Conservation (phyloP, 2,329 filamentous ascomycete species). For the Emmonsia crescens region DNA sequence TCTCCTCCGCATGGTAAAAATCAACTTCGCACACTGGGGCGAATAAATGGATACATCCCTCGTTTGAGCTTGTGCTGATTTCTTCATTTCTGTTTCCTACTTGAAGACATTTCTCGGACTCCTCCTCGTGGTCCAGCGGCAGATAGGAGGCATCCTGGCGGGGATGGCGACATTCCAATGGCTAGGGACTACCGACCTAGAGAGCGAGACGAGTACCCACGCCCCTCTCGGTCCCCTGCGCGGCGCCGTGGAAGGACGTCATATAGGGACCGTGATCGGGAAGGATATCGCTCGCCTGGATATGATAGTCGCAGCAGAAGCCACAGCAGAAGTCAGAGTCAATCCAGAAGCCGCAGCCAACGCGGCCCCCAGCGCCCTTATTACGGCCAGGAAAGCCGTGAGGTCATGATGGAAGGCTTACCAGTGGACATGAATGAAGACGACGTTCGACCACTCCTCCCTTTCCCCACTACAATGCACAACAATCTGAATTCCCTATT, state of each 20-base stretch:
- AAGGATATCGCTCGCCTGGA: slow-evolving; percentile 34
- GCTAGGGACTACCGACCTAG: slow-evolving; percentile 23
- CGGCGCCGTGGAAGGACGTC: slow-evolving; percentile 26
- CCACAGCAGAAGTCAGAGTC: slow-evolving; percentile 21
- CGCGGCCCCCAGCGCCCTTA: slow-evolving; percentile 29
- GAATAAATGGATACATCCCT: slow-evolving; percentile 14
- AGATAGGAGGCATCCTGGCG: slow-evolving; percentile 23
- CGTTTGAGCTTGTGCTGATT: slow-evolving; percentile 29
- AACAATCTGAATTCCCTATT: slow-evolving; percentile 3
- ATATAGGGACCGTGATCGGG: slow-evolving; percentile 38
- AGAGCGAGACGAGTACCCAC: slow-evolving; percentile 27
- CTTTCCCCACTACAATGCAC: slow-evolving; percentile 11
- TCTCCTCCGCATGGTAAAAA: slow-evolving; percentile 37
- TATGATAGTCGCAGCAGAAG: slow-evolving; percentile 29
- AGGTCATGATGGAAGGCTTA: slow-evolving; percentile 42
- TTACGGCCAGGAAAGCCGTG: slow-evolving; percentile 36
- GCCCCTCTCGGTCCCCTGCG: slow-evolving; percentile 25
- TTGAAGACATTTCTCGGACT: slow-evolving; percentile 29
- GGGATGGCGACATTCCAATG: slow-evolving; percentile 23
- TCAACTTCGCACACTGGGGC: slow-evolving; percentile 16
- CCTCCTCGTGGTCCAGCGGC: slow-evolving; percentile 27
- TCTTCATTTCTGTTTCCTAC: slow-evolving; percentile 14
- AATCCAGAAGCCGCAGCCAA: slow-evolving; percentile 22
- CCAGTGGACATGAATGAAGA: slow-evolving; percentile 41
- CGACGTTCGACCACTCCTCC: slow-evolving; percentile 37